These are phyloP conservation scores for Ogataea parapolymorpha DNA, from an alignment of 805 yeast genomes.

Conservation along the genomic window DNA sequence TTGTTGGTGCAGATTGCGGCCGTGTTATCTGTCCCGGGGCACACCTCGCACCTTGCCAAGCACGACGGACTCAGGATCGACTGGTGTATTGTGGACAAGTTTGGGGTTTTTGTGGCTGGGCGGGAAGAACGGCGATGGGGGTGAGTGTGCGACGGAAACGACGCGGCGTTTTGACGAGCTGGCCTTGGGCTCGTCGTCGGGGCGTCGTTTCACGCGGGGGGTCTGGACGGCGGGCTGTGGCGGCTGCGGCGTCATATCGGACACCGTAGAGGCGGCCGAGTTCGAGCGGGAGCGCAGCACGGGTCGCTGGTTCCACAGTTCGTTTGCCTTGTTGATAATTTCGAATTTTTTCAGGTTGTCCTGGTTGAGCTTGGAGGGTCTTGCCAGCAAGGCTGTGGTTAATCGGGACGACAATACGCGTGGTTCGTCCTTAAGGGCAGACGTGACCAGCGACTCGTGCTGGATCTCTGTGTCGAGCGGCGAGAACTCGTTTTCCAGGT, in stretches of 20 bases:
- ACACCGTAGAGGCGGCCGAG: constrained; percentile 6
- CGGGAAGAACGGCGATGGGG: constrained; percentile 9
- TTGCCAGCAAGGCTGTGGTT: constrained; percentile 13
- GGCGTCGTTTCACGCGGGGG: constrained; percentile 15
- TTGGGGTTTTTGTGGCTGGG: constrained; percentile 26
- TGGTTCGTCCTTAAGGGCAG: constrained; percentile 31
- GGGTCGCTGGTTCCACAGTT: constrained; percentile 32
- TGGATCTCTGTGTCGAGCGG: constrained; percentile 35
- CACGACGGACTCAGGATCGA: constrained; percentile 31
- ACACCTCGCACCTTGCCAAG: constrained; percentile 13
- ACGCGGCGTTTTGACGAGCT: constrained; percentile 20
- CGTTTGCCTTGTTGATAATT: constrained; percentile 34
- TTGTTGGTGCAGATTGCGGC: not conserved
- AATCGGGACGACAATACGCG: constrained; percentile 17
- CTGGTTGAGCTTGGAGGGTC: constrained; percentile 6
- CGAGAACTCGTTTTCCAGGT: constrained; percentile 32
- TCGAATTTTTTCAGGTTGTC: constrained; percentile 30
- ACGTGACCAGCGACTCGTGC: constrained; percentile 34
- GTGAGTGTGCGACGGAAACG: constrained; percentile 18
- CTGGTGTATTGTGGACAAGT: constrained; percentile 30
- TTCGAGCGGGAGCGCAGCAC: constrained; percentile 14
- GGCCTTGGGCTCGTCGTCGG: constrained; percentile 10
- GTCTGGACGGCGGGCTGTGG: not conserved
- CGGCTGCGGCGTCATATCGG: constrained; percentile 8
- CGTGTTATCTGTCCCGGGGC: constrained; percentile 2